phyloP scores from a whole-genome alignment of 75 land plant species.

The Cupressus sempervirens region DNA sequence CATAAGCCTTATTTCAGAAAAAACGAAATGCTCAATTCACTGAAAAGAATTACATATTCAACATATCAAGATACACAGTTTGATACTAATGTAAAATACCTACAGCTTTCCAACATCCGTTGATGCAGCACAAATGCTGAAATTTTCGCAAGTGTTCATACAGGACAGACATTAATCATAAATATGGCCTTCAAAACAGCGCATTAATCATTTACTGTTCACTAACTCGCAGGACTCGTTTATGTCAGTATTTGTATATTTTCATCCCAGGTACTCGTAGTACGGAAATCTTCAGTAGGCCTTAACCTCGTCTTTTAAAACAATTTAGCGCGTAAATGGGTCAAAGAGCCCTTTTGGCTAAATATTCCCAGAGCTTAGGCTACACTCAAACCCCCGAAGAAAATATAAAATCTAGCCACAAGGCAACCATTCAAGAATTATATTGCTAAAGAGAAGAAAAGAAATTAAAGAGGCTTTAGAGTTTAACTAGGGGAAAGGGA shows the following conservation, averaged over 20 bases:
- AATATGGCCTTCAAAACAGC: neutral
- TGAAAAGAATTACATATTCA: neutral
- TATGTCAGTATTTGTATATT: neutral
- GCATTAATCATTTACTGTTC: neutral
- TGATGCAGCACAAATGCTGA: neutral
- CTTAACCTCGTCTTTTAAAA: neutral
- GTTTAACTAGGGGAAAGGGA: too few species aligned
- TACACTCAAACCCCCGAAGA: too few species aligned
- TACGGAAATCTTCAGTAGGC: neutral
- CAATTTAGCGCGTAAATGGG: neutral
- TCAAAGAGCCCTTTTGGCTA: neutral
- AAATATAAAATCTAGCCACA: too few species aligned
- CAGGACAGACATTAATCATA: neutral
- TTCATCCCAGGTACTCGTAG: neutral
- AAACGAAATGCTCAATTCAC: neutral
- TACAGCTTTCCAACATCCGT: neutral
- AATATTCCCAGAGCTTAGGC: too few species aligned
- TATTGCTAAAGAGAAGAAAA: too few species aligned
- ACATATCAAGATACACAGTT: neutral
- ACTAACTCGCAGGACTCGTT: neutral
- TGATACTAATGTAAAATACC: neutral
- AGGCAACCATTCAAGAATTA: too few species aligned
- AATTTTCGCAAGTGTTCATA: neutral
- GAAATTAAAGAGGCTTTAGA: too few species aligned
- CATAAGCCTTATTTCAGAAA: neutral